Evolutionary conservation across 441 rosid species (phyloP).

Genomic region (Populus trichocarpa): DNA sequence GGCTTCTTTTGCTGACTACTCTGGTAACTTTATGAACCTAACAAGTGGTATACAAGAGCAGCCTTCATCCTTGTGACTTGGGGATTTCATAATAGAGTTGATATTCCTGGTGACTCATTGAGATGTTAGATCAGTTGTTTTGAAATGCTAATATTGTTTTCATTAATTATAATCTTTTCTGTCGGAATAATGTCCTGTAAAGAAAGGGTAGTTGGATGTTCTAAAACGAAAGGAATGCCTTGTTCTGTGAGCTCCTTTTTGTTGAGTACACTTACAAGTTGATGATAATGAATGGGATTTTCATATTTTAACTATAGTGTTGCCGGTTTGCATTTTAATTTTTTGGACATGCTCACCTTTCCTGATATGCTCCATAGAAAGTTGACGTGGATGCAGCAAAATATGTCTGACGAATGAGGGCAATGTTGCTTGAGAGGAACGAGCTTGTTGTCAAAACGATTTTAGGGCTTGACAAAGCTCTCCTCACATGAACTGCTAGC

Average conservation of each 20-base stretch:
- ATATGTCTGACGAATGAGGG: background rate
- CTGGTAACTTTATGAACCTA: slow-evolving; percentile 28
- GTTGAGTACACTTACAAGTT: background rate
- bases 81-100: slow-evolving; percentile 24
- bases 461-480: background rate
- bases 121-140: slow-evolving; percentile 32
- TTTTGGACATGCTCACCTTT: background rate
- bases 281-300: slow-evolving; percentile 15
- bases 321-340: background rate
- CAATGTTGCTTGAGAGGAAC: background rate
- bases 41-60: slow-evolving; percentile 16
- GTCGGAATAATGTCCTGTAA: slow-evolving; percentile 30
- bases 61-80: slow-evolving; percentile 24
- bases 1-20: slow-evolving; percentile 32
- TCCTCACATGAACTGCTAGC: background rate
- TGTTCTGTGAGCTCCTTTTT: slow-evolving; percentile 24
- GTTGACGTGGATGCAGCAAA: background rate
- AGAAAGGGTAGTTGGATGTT: slow-evolving; percentile 22
- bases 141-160: slow-evolving; percentile 35
- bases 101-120: slow-evolving; percentile 20
- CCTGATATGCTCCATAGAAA: background rate
- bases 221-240: slow-evolving; percentile 22
- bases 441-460: background rate
- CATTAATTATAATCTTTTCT: slow-evolving; percentile 20
- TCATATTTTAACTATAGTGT: slow-evolving; percentile 4